Evolutionary conservation across 2,329 filamentous ascomycete species (phyloP), one percentile per base, ranked within the genome.

Genomic region (Colletotrichum sp.): DNA sequence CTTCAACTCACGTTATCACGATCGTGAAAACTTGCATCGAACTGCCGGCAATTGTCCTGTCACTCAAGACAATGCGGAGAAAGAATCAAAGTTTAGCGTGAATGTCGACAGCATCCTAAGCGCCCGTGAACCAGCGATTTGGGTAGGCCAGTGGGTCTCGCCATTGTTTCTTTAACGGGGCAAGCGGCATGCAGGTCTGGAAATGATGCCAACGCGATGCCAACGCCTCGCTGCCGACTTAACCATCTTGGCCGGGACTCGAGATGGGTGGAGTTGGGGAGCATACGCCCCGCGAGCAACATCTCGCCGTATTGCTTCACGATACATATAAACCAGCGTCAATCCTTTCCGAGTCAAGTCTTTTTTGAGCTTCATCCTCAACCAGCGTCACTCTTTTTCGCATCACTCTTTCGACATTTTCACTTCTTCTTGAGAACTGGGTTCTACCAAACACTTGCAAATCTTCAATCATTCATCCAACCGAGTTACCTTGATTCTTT

Each of bases 131-230:
- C 69, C 61, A 34, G 34, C 22, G 16, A 39, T 44, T 39, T 65
- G 69, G 60, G 60, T 66, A 30, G 4, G 32, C 4, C 30, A 32
- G 61, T 65, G 69, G 69, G 69, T 48, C 69, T 66, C 19, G 9
- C 15, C 44, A 32, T 39, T 16, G 16, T 59, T 16, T 44, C 16
- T n/a, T 27, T 19, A 36, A 66, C 57, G 44, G 48, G 48, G 15
- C 16, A 48, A 59, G 34, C 39, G 44, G 69, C 60, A 72, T 44
- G 60, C 61, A 72, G 60, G 61, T 44, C 28, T 36, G 28, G 57
- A 66, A 65, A 60, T 66, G 48, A 72, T 72, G 69, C 69, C 69
- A 72, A 72, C 61, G 19, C 25, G 48, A 72, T 72, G 69, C 69
- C 69, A 72, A 72, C 69, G n/a, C 25, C 48, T 15, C 12, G 8